phyloP scores from a whole-genome alignment of 2,329 filamentous ascomycete species.

The Penicillium griseofulvum region DNA sequence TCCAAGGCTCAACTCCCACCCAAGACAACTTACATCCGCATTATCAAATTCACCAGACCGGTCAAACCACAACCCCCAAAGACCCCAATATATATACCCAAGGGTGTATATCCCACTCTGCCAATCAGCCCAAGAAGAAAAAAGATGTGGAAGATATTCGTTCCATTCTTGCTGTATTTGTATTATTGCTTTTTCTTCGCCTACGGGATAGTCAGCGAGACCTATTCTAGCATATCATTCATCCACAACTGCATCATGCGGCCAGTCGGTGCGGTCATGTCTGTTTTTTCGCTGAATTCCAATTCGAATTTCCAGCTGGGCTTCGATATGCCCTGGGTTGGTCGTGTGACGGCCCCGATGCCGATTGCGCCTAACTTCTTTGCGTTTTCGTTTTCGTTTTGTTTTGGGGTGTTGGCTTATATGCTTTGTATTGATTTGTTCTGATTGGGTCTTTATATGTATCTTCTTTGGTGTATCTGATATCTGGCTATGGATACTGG shows the following conservation, averaged over 20 bases:
- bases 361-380: neutral
- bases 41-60: neutral
- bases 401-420: neutral
- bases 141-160: neutral
- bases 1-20: neutral
- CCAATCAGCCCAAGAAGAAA: neutral
- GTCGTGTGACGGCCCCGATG: neutral
- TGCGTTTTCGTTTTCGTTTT: slow-evolving; percentile 1
- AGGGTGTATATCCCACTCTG: neutral
- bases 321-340: neutral
- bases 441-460: neutral
- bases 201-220: neutral
- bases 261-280: slow-evolving; percentile 10
- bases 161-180: neutral
- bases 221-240: neutral
- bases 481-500: neutral
- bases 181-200: slow-evolving; percentile 7
- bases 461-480: neutral
- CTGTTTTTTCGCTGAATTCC: neutral
- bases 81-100: too few species aligned
- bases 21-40: neutral
- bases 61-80: neutral
- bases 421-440: neutral
- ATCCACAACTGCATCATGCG: slow-evolving; percentile 11
- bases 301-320: neutral